Evolutionary conservation across 2,329 filamentous ascomycete species (phyloP), one percentile per base, ranked within the genome.

Genomic region (Pleoardoris graminearum): DNA sequence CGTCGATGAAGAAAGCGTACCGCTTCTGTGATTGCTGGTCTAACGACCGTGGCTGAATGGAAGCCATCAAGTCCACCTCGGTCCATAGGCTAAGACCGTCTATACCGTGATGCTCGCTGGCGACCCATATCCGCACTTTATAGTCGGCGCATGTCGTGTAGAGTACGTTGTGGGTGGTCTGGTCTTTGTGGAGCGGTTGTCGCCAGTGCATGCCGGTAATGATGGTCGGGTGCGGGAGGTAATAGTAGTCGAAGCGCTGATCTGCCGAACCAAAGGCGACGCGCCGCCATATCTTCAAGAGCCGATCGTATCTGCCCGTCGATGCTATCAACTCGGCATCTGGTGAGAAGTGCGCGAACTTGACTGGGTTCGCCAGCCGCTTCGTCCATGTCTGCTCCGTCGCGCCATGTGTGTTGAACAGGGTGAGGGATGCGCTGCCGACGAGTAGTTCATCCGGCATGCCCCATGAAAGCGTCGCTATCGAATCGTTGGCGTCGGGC

Each of bases 201-300:
- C 90, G 86, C 95, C 95, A 99, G 69, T 93, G 87, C 54, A 96
- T 76, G 54, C 84, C 85, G 3, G 90, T 93, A n/a, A 99, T 85
- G 0, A 87, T 76, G 22, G 83, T 80, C 1, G 91, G 90, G 70
- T 99, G 94, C n/a, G 86, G 80, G 1, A 99, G 84, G 73, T 97
- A 97, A 23, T 87, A 86, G 64, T 96, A 87, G 65, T 97, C 93
- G 73, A 97, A 97, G 51, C 89, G 83, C 33, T 91, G 88, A 61
- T 95, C 88, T 52, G 91, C 87, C 0, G 85, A 82, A 12, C 91
- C 91, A 68, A 93, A 97, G 7, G 88, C 89, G 21, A 96, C 78
- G 48, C 93, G 84, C 58, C 91, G 85, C 94, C 95, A 99, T 63
- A 97, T 83, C 75, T 99, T 97, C 60, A 96, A 86, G 17, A 97